Percentiles rank a stretch among this genome's conserved stretches.
phyloP scores from a whole-genome alignment of 805 yeast species.

The Nakazawaea ishiwadae region DNA sequence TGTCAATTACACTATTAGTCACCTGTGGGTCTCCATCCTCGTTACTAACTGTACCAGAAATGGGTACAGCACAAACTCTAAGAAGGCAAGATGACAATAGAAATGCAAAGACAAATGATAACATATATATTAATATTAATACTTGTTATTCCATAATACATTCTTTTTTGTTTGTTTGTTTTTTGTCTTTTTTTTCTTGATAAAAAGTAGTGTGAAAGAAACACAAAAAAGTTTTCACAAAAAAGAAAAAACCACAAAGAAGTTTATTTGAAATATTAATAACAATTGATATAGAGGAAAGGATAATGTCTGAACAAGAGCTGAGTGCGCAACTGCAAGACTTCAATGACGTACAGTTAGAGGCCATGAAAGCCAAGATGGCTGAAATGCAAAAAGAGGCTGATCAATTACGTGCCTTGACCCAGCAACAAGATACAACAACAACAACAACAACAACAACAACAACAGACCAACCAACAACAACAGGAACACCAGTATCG shows the following conservation, averaged over 20 bases:
- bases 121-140: too few species aligned
- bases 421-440: conserved; percentile 34
- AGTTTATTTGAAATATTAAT: too few species aligned
- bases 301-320: too few species aligned
- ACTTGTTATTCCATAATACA: too few species aligned
- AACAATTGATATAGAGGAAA: too few species aligned
- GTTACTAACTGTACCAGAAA: not conserved
- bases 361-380: conserved; percentile 38
- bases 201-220: too few species aligned
- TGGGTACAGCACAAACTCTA: conserved; percentile 3
- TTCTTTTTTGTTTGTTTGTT: too few species aligned
- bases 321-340: not conserved
- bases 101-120: not conserved
- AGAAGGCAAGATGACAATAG: too few species aligned
- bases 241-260: too few species aligned
- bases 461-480: conserved; percentile 16
- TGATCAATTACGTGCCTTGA: conserved; percentile 51
- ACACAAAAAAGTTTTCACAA: too few species aligned
- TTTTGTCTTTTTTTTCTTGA: too few species aligned
- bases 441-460: conserved; percentile 9
- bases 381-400: conserved; percentile 61
- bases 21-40: conserved; percentile 20
- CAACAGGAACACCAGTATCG: not conserved
- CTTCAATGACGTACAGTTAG: conserved; percentile 17
- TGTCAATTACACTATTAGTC: conserved; percentile 52